Conservation (phyloP, 371 early-diverging fungal species). For the Sporodiniella umbellata region DNA sequence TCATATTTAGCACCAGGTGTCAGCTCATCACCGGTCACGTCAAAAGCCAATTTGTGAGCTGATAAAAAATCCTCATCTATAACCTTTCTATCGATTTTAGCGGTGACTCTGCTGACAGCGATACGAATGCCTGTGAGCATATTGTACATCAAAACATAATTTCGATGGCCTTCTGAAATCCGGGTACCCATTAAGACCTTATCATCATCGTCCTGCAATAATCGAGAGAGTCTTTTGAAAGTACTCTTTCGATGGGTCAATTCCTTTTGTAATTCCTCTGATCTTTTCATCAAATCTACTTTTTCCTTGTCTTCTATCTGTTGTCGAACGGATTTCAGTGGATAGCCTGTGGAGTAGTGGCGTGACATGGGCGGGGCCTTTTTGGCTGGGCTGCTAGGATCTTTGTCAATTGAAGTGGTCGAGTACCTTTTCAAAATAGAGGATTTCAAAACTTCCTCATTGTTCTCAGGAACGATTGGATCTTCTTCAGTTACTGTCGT, state of each 20-base stretch:
- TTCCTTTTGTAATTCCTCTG: constrained; percentile 43
- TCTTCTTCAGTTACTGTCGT: not conserved
- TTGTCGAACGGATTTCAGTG: constrained; percentile 24
- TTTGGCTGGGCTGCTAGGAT: not conserved
- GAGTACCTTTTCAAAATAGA: constrained; percentile 15
- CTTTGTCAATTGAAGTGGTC: constrained; percentile 5
- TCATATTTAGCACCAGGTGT: constrained; percentile 94
- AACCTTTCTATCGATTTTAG: constrained; percentile 73
- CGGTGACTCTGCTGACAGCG: constrained; percentile 79
- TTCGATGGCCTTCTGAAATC: constrained; percentile 65
- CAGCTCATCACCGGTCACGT: constrained; percentile 91
- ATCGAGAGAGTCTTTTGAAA: constrained; percentile 40
- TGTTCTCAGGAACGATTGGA: not conserved
- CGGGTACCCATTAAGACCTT: constrained; percentile 64
- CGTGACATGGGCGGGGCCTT: constrained; percentile 13
- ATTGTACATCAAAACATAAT: constrained; percentile 93
- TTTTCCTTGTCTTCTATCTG: constrained; percentile 26
- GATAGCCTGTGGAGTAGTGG: constrained; percentile 44
- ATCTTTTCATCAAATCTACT: constrained; percentile 18
- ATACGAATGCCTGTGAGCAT: constrained; percentile 95
- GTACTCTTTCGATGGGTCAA: constrained; percentile 35
- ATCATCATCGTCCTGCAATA: constrained; percentile 26
- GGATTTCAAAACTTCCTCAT: not conserved
- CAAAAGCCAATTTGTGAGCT: constrained; percentile 91
- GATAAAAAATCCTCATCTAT: constrained; percentile 79